Conservation (phyloP, 768 basidiomycete species). For the Lentinula lateritia region DNA sequence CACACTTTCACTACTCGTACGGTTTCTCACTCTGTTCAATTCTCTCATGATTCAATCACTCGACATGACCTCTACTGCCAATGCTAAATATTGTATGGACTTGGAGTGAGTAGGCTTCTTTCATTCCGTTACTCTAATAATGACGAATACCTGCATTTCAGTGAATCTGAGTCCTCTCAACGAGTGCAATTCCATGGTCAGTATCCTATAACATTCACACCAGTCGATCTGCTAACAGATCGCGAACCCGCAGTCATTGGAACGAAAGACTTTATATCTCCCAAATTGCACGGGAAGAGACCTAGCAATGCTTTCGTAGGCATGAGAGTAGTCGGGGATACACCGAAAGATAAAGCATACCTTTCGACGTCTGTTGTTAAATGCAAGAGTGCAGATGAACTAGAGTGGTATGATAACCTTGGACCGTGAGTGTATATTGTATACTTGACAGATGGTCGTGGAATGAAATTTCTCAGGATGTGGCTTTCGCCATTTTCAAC, state of each 20-base stretch:
- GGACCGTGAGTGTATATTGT: neutral
- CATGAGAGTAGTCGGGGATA: constrained; percentile 2
- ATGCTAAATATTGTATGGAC: neutral
- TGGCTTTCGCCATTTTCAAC: neutral
- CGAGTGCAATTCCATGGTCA: constrained; percentile 2
- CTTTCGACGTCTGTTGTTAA: constrained; percentile 1
- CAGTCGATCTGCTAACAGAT: neutral
- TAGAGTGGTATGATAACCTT: constrained; percentile 6
- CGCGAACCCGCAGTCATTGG: neutral
- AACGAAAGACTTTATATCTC: neutral
- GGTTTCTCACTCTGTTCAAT: neutral
- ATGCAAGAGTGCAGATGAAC: constrained; percentile 2
- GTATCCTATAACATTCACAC: neutral
- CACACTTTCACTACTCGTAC: neutral
- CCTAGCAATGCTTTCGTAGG: constrained; percentile 1
- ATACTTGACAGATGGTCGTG: neutral
- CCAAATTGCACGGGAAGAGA: constrained; percentile 3
- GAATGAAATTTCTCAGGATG: neutral
- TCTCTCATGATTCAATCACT: neutral
- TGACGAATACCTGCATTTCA: neutral
- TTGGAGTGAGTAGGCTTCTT: neutral
- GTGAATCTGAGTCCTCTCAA: constrained; percentile 2
- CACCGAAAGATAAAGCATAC: neutral
- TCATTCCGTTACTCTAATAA: neutral
- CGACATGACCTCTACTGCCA: neutral